Evolutionary conservation across 2,329 filamentous ascomycete species (phyloP).

Genomic region (Mycosphaerella sp.): DNA sequence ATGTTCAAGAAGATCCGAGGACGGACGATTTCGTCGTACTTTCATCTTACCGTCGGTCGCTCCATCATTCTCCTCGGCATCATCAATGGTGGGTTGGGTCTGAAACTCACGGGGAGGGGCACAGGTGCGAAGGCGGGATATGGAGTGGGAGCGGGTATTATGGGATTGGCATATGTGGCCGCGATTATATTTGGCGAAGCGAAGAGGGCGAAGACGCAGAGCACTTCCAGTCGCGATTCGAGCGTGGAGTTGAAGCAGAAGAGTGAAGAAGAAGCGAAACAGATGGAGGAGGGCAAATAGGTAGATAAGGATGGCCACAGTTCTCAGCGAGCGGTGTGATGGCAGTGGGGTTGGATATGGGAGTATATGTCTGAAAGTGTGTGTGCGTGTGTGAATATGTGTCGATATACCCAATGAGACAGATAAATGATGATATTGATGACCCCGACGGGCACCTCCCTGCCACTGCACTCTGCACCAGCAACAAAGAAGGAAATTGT

Average conservation of each 20-base stretch:
- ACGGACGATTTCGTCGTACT: conserved; percentile 43
- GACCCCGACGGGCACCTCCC: too few species aligned
- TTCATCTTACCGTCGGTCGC: conserved; percentile 29
- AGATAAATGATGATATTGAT: not conserved
- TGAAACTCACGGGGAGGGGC: conserved; percentile 41
- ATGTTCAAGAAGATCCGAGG: conserved; percentile 35
- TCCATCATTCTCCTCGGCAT: conserved; percentile 47
- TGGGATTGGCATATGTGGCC: conserved; percentile 40
- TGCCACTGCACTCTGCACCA: too few species aligned
- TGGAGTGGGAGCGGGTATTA: conserved; percentile 43
- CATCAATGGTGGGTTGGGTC: conserved; percentile 51
- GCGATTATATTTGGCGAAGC: conserved; percentile 28
- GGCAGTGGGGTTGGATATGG: too few species aligned
- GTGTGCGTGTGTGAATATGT: too few species aligned
- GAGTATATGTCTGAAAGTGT: too few species aligned
- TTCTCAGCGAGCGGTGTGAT: too few species aligned
- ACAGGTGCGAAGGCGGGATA: conserved; percentile 39
- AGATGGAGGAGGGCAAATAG: not conserved
- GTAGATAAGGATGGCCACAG: too few species aligned
- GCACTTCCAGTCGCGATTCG: conserved; percentile 1
- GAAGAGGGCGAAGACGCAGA: conserved; percentile 13
- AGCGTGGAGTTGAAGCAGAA: not conserved
- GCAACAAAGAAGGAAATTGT: too few species aligned
- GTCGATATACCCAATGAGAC: not conserved
- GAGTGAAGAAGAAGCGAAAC: not conserved